Evolutionary conservation across 352 stramenopile species (phyloP).

Genomic region (Pythium insidiosum): DNA sequence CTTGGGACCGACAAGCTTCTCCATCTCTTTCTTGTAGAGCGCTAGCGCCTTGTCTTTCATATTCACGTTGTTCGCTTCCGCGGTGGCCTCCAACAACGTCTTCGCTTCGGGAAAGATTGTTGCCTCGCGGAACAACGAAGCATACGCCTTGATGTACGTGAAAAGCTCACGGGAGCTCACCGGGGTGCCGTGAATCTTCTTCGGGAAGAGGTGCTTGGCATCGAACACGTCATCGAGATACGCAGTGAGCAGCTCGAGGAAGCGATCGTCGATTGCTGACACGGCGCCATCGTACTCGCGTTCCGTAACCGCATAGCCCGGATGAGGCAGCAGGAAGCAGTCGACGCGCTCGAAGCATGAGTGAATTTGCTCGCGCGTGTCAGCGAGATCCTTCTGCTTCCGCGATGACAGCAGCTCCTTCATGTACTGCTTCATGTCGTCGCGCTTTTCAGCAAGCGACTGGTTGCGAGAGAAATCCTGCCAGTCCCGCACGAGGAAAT

Average conservation of each 20-base stretch:
- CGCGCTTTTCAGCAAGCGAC: constrained; percentile 82
- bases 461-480: constrained; percentile 93
- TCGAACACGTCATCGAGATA: constrained; percentile 95
- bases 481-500: constrained; percentile 99
- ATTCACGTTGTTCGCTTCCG: constrained; percentile 97
- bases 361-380: constrained; percentile 96
- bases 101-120: constrained; percentile 96
- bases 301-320: constrained; percentile 94
- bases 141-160: constrained; percentile 97
- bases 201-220: constrained; percentile 76
- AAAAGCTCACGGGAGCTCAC: constrained; percentile 92
- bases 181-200: constrained; percentile 92
- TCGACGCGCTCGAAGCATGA: constrained; percentile 94
- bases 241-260: constrained; percentile 91
- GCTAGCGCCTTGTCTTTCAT: constrained; percentile 74
- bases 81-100: constrained; percentile 96
- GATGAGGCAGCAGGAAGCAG: constrained; percentile 96
- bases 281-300: constrained; percentile 96
- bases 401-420: constrained; percentile 88
- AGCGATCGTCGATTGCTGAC: constrained; percentile 90
- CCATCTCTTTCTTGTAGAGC: constrained; percentile 94
- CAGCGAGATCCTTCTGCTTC: constrained; percentile 89
- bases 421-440: constrained; percentile 94
- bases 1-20: constrained; percentile 77
- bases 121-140: constrained; percentile 92